phyloP scores from a whole-genome alignment of 306 rosid genomes.

The Cicer chorassanicum region DNA sequence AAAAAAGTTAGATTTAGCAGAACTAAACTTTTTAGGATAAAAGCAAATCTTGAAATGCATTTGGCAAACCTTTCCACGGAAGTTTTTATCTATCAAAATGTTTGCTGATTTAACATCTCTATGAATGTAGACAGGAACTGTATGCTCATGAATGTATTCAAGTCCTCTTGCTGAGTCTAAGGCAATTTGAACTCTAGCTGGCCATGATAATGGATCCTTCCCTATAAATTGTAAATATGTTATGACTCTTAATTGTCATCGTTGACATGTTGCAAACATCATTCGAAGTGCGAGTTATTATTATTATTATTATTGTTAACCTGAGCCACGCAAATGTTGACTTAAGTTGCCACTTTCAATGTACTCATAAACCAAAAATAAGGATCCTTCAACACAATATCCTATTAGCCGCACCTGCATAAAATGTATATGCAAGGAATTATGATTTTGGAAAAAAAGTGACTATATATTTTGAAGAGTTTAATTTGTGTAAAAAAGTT shows the following conservation, averaged over 20 bases:
- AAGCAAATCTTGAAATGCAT: conserved; percentile 7
- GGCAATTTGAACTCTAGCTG: conserved; percentile 75
- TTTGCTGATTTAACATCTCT: conserved; percentile 76
- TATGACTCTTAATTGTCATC: conserved; percentile 22
- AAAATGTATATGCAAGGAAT: conserved; percentile 34
- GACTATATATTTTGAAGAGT: not conserved
- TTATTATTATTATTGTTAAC: conserved; percentile 34
- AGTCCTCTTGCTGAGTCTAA: conserved; percentile 79
- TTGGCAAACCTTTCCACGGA: conserved; percentile 66
- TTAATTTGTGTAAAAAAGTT: too few species aligned
- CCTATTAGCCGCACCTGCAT: conserved; percentile 77
- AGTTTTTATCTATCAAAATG: conserved; percentile 76
- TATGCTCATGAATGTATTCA: conserved; percentile 84
- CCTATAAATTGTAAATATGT: conserved; percentile 43
- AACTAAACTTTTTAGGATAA: conserved; percentile 6
- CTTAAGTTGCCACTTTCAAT: conserved; percentile 76
- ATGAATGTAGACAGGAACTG: conserved; percentile 83
- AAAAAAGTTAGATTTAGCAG: conserved; percentile 28
- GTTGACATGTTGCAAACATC: not conserved
- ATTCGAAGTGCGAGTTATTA: not conserved
- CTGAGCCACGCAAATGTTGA: conserved; percentile 67
- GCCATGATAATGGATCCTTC: conserved; percentile 72
- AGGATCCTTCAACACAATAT: conserved; percentile 72
- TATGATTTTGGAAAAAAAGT: conserved; percentile 14
- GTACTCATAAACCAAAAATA: conserved; percentile 75